These are phyloP conservation scores for Penium margaritaceum DNA, from an alignment of 139 green algal genomes.

Conservation along the genomic window DNA sequence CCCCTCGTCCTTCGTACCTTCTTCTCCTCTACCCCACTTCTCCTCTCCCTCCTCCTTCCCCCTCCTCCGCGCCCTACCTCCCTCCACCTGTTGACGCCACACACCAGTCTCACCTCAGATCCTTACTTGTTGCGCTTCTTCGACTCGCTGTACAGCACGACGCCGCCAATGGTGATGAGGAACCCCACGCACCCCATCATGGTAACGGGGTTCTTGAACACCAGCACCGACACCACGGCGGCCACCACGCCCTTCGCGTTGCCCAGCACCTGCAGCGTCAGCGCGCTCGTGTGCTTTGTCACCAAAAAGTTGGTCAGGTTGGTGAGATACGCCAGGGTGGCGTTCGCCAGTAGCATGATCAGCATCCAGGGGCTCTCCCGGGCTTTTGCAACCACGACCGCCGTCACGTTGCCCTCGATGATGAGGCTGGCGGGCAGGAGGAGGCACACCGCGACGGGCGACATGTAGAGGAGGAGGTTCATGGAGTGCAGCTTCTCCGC, in stretches of 20 bases:
- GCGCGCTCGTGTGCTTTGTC: conserved; percentile 76
- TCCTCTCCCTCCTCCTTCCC: too few species aligned
- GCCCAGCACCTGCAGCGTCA: conserved; percentile 58
- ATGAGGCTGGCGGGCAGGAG: conserved; percentile 64
- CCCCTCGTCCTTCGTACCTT: too few species aligned
- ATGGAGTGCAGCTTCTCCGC: conserved; percentile 76
- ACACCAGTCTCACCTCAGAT: too few species aligned
- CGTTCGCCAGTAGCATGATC: conserved; percentile 67
- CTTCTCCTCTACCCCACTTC: too few species aligned
- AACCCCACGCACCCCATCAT: conserved; percentile 73
- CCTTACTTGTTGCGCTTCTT: conserved; percentile 31
- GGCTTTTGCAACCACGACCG: conserved; percentile 6
- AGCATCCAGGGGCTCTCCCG: conserved; percentile 25
- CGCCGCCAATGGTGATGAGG: conserved; percentile 66
- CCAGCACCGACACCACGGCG: conserved; percentile 64
- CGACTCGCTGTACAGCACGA: conserved; percentile 61
- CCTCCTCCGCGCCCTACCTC: too few species aligned
- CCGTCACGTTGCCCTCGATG: conserved; percentile 57
- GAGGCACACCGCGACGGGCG: conserved; percentile 55
- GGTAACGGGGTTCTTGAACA: conserved; percentile 77
- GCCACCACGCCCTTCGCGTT: conserved; percentile 90
- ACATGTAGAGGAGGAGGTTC: conserved; percentile 86
- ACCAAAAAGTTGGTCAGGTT: conserved; percentile 96
- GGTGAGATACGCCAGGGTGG: conserved; percentile 75
- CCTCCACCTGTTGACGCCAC: too few species aligned